Percentiles rank a stretch among this genome's conserved stretches.
These are phyloP conservation scores for Casuarina equisetifolia DNA, from an alignment of 306 rosid genomes.

Conservation along the genomic window DNA sequence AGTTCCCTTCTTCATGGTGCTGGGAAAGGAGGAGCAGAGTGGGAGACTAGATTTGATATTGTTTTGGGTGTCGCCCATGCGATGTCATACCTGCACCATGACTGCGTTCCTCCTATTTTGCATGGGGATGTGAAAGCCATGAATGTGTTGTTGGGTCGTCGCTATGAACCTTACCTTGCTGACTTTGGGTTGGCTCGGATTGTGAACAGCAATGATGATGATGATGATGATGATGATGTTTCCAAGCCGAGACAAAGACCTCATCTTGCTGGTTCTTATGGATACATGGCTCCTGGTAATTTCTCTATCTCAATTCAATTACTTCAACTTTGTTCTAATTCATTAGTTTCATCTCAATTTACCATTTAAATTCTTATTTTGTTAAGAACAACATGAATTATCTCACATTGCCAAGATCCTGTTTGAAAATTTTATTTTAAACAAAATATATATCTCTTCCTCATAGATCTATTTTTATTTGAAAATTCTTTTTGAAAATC, in stretches of 20 bases:
- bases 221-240: conserved; percentile 23
- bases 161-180: conserved; percentile 67
- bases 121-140: conserved; percentile 93
- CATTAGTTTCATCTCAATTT: background rate
- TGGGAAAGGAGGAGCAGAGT: conserved; percentile 58
- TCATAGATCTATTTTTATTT: no score
- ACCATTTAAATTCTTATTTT: background rate
- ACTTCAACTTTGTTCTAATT: conserved; percentile 10
- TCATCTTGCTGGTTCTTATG: conserved; percentile 70
- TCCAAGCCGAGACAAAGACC: conserved; percentile 48
- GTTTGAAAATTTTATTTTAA: no score
- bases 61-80: conserved; percentile 76
- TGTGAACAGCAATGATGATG: conserved; percentile 32
- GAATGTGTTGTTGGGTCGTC: conserved; percentile 71
- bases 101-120: conserved; percentile 73
- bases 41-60: conserved; percentile 70
- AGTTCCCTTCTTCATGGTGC: conserved; percentile 76
- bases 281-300: conserved; percentile 95
- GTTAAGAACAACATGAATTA: no score
- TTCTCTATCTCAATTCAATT: background rate
- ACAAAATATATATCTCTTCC: no score
- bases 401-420: no score
- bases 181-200: conserved; percentile 67
- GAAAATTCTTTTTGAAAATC: no score
- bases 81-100: conserved; percentile 79